A percentile compares a stretch with the other conserved stretches of the same genome.
These are phyloP conservation scores for Leavenworthia alabamica DNA, from an alignment of 345 rosid species.

Conservation along the genomic window DNA sequence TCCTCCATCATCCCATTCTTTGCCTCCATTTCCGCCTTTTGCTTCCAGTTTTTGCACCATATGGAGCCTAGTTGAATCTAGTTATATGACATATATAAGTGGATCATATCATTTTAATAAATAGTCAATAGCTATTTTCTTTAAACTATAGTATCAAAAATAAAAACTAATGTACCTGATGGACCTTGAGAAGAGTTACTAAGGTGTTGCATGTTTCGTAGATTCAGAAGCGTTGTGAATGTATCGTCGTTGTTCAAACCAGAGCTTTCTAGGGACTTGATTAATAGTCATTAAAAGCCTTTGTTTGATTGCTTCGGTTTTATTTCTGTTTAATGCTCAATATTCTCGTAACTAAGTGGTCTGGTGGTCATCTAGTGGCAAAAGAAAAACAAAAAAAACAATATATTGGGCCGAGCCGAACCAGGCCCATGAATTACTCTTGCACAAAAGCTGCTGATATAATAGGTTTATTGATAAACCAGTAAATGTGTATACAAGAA, in stretches of 20 bases:
- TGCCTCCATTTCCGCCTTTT: neutral
- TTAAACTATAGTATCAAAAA: neutral
- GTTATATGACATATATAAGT: neutral
- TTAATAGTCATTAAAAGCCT: neutral
- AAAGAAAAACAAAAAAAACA: neutral
- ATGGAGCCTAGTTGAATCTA: neutral
- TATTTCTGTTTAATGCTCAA: too few species aligned
- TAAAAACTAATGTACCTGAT: too few species aligned
- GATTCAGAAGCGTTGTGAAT: neutral
- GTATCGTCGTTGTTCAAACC: neutral
- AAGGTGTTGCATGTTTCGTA: too few species aligned
- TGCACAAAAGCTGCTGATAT: too few species aligned
- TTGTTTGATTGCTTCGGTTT: neutral
- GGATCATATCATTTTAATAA: neutral
- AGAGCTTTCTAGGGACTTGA: neutral
- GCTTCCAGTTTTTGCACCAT: too few species aligned
- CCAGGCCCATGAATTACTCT: neutral
- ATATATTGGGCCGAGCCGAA: slow-evolving; percentile 5
- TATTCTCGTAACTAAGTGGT: too few species aligned
- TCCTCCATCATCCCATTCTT: neutral
- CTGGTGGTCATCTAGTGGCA: neutral
- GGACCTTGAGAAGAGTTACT: too few species aligned
- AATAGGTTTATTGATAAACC: too few species aligned
- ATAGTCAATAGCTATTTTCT: too few species aligned
- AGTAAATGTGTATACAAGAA: too few species aligned